Percentiles rank a stretch among this genome's conserved stretches.
Conservation (phyloP, 495 filamentous ascomycete genomes). For the Penicillium atrosanguineum region DNA sequence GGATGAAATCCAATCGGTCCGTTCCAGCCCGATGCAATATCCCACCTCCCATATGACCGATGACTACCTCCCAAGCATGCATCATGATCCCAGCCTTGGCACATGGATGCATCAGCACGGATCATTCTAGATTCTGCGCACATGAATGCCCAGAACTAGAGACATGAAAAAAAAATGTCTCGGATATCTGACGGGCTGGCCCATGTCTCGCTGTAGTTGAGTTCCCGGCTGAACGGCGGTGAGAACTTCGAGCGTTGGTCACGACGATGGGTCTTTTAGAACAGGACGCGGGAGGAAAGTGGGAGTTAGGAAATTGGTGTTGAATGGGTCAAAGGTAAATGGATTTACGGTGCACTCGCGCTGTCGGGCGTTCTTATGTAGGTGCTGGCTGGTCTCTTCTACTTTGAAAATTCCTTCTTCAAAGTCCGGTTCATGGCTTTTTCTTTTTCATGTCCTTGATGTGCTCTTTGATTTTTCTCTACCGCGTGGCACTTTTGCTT, state of each 20-base stretch:
- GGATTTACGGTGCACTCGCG: slow-evolving; percentile 6
- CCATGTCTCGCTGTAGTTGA: not conserved
- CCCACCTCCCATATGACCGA: not conserved
- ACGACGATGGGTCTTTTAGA: slow-evolving; percentile 12
- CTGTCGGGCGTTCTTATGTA: not conserved
- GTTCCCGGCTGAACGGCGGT: slow-evolving; percentile 5
- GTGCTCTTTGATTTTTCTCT: not conserved
- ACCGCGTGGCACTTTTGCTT: not conserved
- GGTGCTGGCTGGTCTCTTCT: not conserved
- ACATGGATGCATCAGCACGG: not conserved
- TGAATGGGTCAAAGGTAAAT: not conserved
- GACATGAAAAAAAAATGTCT: slow-evolving; percentile 1
- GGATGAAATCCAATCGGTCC: not conserved
- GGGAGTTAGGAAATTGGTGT: not conserved
- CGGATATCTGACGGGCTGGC: slow-evolving; percentile 11
- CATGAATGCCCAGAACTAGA: slow-evolving; percentile 2
- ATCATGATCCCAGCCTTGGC: slow-evolving; percentile 13
- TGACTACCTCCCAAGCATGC: slow-evolving; percentile 6
- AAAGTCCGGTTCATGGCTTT: not conserved
- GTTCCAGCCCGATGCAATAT: slow-evolving; percentile 11
- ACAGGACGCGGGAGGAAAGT: slow-evolving; percentile 4
- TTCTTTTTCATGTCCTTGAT: not conserved
- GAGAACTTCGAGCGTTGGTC: slow-evolving; percentile 1
- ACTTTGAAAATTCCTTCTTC: not conserved
- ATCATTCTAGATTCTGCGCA: not conserved